Conservation (phyloP, 371 early-diverging fungal genomes). For the Coemansia sp. region DNA sequence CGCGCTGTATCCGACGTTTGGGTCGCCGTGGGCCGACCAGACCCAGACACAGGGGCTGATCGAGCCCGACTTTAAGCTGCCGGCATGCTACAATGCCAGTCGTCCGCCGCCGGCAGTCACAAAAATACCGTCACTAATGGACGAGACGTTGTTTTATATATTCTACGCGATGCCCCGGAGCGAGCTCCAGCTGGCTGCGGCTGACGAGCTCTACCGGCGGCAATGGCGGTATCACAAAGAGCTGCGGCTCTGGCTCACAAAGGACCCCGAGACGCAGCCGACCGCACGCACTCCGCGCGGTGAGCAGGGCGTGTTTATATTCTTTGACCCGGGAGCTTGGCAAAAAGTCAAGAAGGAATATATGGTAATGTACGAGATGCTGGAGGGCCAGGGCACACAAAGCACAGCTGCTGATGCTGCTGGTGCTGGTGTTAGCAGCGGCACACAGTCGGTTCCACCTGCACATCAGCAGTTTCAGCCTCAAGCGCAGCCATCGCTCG, state of each 20-base stretch:
- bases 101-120: conserved; percentile 70
- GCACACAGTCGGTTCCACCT: conserved; percentile 34
- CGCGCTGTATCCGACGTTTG: conserved; percentile 72
- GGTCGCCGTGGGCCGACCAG: conserved; percentile 77
- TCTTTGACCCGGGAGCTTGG: conserved; percentile 85
- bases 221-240: conserved; percentile 93
- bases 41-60: conserved; percentile 57
- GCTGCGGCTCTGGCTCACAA: conserved; percentile 79
- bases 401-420: conserved; percentile 9
- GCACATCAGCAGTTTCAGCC: conserved; percentile 23
- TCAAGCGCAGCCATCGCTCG: conserved; percentile 3
- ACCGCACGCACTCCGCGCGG: conserved; percentile 53
- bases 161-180: conserved; percentile 92
- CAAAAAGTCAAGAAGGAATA: conserved; percentile 78
- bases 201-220: conserved; percentile 83
- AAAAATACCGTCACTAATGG: conserved; percentile 68
- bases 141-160: conserved; percentile 93
- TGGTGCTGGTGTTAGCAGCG: conserved; percentile 14
- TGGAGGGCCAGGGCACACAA: conserved; percentile 70
- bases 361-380: conserved; percentile 72
- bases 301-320: conserved; percentile 79
- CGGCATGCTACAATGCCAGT: conserved; percentile 69
- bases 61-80: conserved; percentile 75
- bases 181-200: conserved; percentile 87
- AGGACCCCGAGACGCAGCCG: conserved; percentile 50